Evolutionary conservation across 495 filamentous ascomycete species (phyloP).

Genomic region (Penicillium fimorum): DNA sequence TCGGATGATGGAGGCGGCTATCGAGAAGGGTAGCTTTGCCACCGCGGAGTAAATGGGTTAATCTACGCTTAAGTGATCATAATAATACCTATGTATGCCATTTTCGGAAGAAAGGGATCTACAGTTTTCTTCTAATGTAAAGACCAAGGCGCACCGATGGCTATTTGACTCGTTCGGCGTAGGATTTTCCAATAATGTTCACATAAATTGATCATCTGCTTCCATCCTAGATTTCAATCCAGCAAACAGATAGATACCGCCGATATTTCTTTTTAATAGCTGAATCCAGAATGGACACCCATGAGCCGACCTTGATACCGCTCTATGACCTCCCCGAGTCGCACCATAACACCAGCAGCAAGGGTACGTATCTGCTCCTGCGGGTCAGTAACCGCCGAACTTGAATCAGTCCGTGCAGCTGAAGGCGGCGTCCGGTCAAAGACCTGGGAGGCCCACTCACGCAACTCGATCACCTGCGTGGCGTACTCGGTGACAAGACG

Average conservation of each 20-base stretch:
- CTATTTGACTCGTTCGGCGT: neutral
- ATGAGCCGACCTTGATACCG: slow-evolving; percentile 65
- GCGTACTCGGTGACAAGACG: slow-evolving; percentile 61
- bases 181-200: neutral
- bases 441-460: slow-evolving; percentile 54
- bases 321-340: slow-evolving; percentile 74
- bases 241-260: neutral
- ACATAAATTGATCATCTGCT: neutral
- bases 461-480: slow-evolving; percentile 39
- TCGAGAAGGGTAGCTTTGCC: slow-evolving; percentile 69
- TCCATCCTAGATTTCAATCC: neutral
- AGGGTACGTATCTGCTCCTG: slow-evolving; percentile 49
- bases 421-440: slow-evolving; percentile 54
- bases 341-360: slow-evolving; percentile 80
- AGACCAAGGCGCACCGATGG: neutral
- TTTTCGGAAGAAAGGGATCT: slow-evolving; percentile 22
- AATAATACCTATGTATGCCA: slow-evolving; percentile 21
- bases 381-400: slow-evolving; percentile 47
- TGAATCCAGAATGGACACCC: slow-evolving; percentile 52
- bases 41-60: slow-evolving; percentile 23
- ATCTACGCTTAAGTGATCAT: slow-evolving; percentile 11
- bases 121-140: neutral
- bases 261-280: slow-evolving; percentile 27
- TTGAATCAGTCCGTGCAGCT: slow-evolving; percentile 1
- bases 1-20: slow-evolving; percentile 82